Percentiles rank a stretch among this genome's conserved stretches.
These are phyloP conservation scores for Taphrina wiesneri DNA, from an alignment of 1,139 yeast genomes.

Conservation along the genomic window DNA sequence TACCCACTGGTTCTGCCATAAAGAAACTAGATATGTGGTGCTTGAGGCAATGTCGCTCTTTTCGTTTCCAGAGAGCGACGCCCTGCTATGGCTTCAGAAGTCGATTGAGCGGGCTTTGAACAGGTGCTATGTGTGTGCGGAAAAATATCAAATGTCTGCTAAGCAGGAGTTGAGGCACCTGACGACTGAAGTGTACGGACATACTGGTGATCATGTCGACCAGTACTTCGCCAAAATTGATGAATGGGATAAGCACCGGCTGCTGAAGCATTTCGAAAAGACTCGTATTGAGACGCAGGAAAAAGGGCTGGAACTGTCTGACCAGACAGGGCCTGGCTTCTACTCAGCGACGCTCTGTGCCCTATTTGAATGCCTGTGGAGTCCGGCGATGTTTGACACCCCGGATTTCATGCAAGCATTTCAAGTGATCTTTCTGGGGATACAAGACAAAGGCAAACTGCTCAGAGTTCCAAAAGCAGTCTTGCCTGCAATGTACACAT, in stretches of 20 bases:
- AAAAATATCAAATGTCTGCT: slow-evolving; percentile 39
- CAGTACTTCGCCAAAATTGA: slow-evolving; percentile 39
- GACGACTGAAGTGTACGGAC: slow-evolving; percentile 27
- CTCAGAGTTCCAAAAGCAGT: slow-evolving; percentile 42
- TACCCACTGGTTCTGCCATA: slow-evolving; percentile 15
- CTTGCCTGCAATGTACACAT: slow-evolving; percentile 44
- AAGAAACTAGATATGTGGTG: not conserved
- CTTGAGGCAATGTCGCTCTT: slow-evolving; percentile 22
- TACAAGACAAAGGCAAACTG: slow-evolving; percentile 41
- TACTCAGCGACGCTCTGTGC: slow-evolving; percentile 34
- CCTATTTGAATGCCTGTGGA: slow-evolving; percentile 42
- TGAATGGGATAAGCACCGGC: slow-evolving; percentile 40
- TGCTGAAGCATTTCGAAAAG: slow-evolving; percentile 35
- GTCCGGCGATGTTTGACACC: slow-evolving; percentile 39
- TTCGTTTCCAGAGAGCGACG: slow-evolving; percentile 33
- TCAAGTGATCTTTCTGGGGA: slow-evolving; percentile 41
- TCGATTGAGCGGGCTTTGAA: slow-evolving; percentile 38
- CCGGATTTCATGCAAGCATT: slow-evolving; percentile 37
- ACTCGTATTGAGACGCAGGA: slow-evolving; percentile 34
- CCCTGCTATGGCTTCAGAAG: slow-evolving; percentile 39
- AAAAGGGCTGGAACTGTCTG: slow-evolving; percentile 36
- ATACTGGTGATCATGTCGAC: slow-evolving; percentile 39
- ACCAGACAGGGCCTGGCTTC: slow-evolving; percentile 39
- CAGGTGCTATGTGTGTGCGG: slow-evolving; percentile 40
- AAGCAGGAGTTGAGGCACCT: slow-evolving; percentile 33